Evolutionary conservation across 75 land plant genomes (phyloP).

Genomic region (Selaginella moellendorffii): DNA sequence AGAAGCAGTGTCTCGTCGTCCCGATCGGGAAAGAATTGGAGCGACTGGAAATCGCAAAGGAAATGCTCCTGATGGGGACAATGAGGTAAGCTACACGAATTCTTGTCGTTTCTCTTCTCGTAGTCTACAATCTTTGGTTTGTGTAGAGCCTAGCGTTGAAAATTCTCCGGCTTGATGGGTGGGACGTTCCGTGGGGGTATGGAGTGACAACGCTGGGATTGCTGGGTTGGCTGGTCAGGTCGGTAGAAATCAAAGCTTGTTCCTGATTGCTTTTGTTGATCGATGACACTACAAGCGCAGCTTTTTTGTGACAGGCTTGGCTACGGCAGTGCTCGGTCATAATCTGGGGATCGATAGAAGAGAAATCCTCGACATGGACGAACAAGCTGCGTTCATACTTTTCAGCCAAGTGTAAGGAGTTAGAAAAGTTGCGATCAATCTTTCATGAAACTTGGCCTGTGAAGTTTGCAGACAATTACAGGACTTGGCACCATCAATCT

Average conservation of each 20-base stretch:
- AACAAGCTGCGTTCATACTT: conserved; percentile 20
- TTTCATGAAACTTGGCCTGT: background rate
- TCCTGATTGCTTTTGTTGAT: background rate
- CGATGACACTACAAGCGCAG: conserved; percentile 8
- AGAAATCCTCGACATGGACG: conserved; percentile 21
- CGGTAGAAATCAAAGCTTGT: background rate
- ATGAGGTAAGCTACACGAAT: no score
- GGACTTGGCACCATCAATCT: conserved; percentile 17
- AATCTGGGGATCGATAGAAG: conserved; percentile 19
- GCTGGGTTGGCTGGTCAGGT: conserved; percentile 26
- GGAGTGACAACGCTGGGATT: conserved; percentile 15
- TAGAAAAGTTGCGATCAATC: background rate
- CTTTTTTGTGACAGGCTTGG: conserved; percentile 25
- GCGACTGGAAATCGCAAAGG: no score
- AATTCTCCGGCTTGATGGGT: conserved; percentile 11
- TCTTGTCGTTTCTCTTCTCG: background rate
- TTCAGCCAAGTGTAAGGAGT: conserved; percentile 24
- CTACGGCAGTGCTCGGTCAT: conserved; percentile 13
- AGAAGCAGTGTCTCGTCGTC: no score
- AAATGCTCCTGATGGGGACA: no score
- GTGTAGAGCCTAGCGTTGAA: background rate
- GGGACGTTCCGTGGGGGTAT: conserved; percentile 32
- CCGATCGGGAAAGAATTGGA: no score
- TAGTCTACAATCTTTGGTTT: background rate
- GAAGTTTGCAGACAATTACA: conserved; percentile 22